Evolutionary conservation across 2,329 filamentous ascomycete genomes (phyloP), one percentile per base, ranked within the genome.

Genomic region (Fonsecaea erecta): DNA sequence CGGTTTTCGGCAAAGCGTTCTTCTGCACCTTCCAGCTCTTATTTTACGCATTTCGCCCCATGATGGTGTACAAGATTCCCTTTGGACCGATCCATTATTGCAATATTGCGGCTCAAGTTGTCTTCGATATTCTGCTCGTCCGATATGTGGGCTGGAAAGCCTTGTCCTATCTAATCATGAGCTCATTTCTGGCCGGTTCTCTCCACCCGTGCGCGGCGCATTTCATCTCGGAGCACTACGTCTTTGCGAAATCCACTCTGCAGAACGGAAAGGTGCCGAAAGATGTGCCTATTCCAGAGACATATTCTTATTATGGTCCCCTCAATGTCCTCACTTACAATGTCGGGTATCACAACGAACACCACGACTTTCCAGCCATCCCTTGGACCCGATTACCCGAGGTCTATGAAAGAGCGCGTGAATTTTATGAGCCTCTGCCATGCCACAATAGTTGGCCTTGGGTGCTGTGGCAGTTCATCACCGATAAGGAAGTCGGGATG

Each of bases 21-120:
- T 99, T 99, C 85, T 94, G 91, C 82, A 99, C 95, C 71, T 99
- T 97, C 82, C 95, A 99, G 80, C 97, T 99, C 78, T 86, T 99
- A 76, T 99, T 99, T 85, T 99, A 99, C 82, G 95, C 95, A 73
- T 80, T 99, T 57, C 91, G 95, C 16, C 95, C 95, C 67, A 97
- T 98, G 90, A 89, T 93, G 80, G 86, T 99, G 72, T 97, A 97
- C 85, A 86, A 88, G 73, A 85, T 98, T 4, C 92, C 94, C 40
- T 86, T 98, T 77, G 97, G 94, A 59, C 85, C 85, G 74, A 87
- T 97, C 64, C 93, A 97, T 79, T 84, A 88, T 64, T 80, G 93
- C 79, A 99, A 99, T 80, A 84, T 99, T 59, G 77, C 82, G 66
- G 85, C 86, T 3, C 94, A 99, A 79, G 73, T 94, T 57, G 74